Evolutionary conservation across 306 rosid species (phyloP).

Genomic region (Geum urbanum): DNA sequence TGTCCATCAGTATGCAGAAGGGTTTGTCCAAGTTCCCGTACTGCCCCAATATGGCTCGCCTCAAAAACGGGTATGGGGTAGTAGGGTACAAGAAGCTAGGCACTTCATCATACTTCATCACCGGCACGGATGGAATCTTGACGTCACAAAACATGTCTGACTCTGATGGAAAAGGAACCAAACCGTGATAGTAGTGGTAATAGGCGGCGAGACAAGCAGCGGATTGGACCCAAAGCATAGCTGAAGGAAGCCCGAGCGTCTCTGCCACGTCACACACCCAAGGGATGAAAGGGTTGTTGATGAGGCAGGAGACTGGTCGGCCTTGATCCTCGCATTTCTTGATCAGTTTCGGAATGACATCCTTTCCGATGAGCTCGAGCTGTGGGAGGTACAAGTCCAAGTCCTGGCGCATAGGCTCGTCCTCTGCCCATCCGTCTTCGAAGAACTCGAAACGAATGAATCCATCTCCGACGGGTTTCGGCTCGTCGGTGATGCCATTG

Average conservation of each 20-base stretch:
- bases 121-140: constrained; percentile 34
- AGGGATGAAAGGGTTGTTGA: constrained; percentile 58
- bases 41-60: constrained; percentile 41
- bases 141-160: constrained; percentile 39
- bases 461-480: constrained; percentile 42
- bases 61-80: constrained; percentile 22
- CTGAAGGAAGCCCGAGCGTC: constrained; percentile 36
- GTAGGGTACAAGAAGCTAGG: constrained; percentile 55
- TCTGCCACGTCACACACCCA: constrained; percentile 62
- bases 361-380: constrained; percentile 38
- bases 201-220: constrained; percentile 51
- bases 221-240: constrained; percentile 65
- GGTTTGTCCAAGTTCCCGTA: constrained; percentile 34
- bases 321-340: constrained; percentile 28
- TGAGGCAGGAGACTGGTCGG: constrained; percentile 47
- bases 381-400: constrained; percentile 13
- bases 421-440: constrained; percentile 38
- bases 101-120: constrained; percentile 45
- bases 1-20: constrained; percentile 54
- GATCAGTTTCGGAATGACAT: constrained; percentile 25
- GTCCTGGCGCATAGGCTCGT: constrained; percentile 20
- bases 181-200: constrained; percentile 39
- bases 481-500: constrained; percentile 31
- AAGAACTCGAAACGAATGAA: constrained; percentile 55
- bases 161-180: constrained; percentile 48